Percentiles rank a stretch among this genome's conserved stretches.
Evolutionary conservation across 73 alveolate genomes (phyloP).

Genomic region (Stentor coeruleus): DNA sequence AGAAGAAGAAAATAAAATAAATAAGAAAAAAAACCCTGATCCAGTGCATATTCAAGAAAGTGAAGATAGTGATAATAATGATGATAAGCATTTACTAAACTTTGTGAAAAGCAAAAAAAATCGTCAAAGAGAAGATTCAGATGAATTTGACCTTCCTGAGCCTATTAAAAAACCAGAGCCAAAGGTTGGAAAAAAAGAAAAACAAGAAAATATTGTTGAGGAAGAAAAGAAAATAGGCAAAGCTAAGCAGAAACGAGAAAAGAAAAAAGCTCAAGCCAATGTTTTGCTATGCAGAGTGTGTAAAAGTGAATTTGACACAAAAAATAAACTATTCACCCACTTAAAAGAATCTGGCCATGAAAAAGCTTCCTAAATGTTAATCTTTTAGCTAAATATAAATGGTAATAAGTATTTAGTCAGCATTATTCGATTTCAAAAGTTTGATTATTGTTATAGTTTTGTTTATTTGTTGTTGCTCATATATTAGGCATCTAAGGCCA

Average conservation of each 20-base stretch:
- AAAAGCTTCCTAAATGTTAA: conserved; percentile 35
- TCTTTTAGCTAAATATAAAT: conserved; percentile 9
- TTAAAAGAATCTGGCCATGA: conserved; percentile 65
- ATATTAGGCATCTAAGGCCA: conserved; percentile 12
- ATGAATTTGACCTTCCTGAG: too few relatives aligned
- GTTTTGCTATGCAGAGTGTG: conserved; percentile 55
- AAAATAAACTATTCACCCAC: conserved; percentile 61
- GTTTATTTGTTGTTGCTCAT: conserved; percentile 21
- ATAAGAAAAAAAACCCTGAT: too few relatives aligned
- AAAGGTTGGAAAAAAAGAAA: too few relatives aligned
- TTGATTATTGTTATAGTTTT: conserved; percentile 9
- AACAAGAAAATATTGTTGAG: too few relatives aligned
- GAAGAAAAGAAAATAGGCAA: conserved; percentile 42
- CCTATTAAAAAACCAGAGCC: too few relatives aligned
- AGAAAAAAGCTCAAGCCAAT: conserved; percentile 40
- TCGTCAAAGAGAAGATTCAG: too few relatives aligned
- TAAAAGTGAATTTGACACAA: conserved; percentile 42
- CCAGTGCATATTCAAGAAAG: too few relatives aligned
- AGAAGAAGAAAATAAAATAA: too few relatives aligned
- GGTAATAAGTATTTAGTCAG: conserved; percentile 27
- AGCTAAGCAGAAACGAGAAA: conserved; percentile 46
- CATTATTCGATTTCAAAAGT: conserved; percentile 20
- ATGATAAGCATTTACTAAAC: too few relatives aligned
- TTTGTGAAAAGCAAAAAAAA: too few relatives aligned
- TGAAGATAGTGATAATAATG: conserved; percentile 17